Evolutionary conservation across 2,329 filamentous ascomycete species (phyloP), one percentile per base, ranked within the genome.

Genomic region (Apiospora phragmitis): DNA sequence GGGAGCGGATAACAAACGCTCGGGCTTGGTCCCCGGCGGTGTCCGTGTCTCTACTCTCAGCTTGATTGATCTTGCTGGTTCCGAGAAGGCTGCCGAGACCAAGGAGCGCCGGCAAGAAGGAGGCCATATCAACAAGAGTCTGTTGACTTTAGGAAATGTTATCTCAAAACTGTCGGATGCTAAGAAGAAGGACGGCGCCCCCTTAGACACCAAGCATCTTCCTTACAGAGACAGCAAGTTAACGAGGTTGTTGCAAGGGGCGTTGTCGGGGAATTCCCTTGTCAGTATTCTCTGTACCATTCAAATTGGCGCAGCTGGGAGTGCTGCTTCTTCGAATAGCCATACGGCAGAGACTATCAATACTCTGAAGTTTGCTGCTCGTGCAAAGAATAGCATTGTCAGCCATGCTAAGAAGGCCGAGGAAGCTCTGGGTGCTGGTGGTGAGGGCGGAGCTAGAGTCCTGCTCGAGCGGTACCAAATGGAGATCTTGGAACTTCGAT

Each of bases 201-300:
- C 97, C 76, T 95, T 94, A 78, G 93, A 97, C 75, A 92, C 90
- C 67, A 97, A 97, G 80, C 96, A 99, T 86, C 82, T 99, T 73
- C 96, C 96, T 3, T 99, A 98, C 81, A 90, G 96, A 80, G 96
- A 99, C 84, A 98, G 95, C 87, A 99, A 99, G 81, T 89, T 99
- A 76, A 99, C 96, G 14, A 89, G 96, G 76, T 85, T 99, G 72
- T 86, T 99, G 47, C 96, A 99, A 83, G 94, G 94, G 51, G 96
- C 96, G 3, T 85, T 99, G 49, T 97, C 95, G 0, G 96, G 96
- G 67, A 93, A 95, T 80, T 97, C 96, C 3, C 88, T 99, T 18
- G 94, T 99, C 77, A 98, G 95, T 78, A 99, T 99, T 79, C 90
- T 99, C 26, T 99, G 96, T 80, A 99, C 96, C 0, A 96, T 99